These are phyloP conservation scores for Spergularia bocconei DNA, from an alignment of 148 eudicot genomes.

Conservation along the genomic window DNA sequence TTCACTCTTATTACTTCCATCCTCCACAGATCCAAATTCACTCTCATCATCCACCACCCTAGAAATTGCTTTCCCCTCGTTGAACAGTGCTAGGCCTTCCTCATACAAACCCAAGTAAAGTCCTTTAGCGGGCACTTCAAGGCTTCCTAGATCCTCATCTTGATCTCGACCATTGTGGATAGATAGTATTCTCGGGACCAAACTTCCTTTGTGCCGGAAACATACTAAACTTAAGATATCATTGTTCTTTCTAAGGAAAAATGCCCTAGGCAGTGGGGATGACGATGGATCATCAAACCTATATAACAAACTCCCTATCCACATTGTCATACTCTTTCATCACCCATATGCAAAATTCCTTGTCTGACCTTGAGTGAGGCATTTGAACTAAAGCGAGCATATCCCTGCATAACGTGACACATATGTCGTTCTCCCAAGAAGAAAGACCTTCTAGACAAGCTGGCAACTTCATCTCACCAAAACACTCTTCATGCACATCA, in stretches of 20 bases:
- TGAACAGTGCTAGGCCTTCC: too few species aligned
- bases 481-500: slow-evolving; percentile 6
- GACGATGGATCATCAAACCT: neutral
- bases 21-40: too few species aligned
- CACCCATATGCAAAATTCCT: slow-evolving; percentile 2
- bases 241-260: slow-evolving; percentile 12
- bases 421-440: neutral
- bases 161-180: neutral
- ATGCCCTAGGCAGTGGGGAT: neutral
- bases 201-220: too few species aligned
- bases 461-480: neutral
- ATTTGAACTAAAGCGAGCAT: neutral
- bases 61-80: too few species aligned
- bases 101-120: neutral
- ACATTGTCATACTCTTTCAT: slow-evolving; percentile 14
- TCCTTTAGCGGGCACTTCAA: neutral
- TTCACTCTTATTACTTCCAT: too few species aligned
- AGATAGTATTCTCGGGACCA: too few species aligned
- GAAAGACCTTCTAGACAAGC: neutral
- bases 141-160: neutral
- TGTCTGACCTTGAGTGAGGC: neutral
- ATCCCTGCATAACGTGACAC: neutral
- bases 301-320: neutral
- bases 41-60: too few species aligned
- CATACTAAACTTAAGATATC: slow-evolving; percentile 15